Evolutionary conservation across 495 filamentous ascomycete species (phyloP), one percentile per base, ranked within the genome.

Genomic region (Aspergillus baeticus): DNA sequence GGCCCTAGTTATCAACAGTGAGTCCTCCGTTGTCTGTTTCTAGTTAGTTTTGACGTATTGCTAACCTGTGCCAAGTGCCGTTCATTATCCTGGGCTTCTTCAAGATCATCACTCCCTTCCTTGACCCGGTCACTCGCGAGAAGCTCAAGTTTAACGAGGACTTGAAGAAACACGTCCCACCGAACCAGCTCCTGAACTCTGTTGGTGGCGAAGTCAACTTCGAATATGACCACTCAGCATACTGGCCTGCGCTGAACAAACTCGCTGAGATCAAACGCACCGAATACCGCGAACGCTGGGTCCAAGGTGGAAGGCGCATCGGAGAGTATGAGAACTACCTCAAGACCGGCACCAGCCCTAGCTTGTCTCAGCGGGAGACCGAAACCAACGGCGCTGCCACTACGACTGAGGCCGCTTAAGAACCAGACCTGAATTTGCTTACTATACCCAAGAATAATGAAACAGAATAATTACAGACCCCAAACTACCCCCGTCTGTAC

Each of bases 141-240:
- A 98, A 98, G 77, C 82, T 98, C 65, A 91, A 89, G 66, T 98
- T 96, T 79, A 96, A 96, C 72, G 89, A 95, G 63, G 87, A 96
- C 62, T 80, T 94, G 72, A 73, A 77, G 56, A 72, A 87, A 43
- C 86, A 89, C 62, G 87, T 98, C 10, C 92, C 91, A 6, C 65
- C 84, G 6, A 74, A 81, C 60, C 91, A 96, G 52, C 81, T 98
- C 36, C 85, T 91, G 84, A 83, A 81, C 57, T 59, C 64, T 10
- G 73, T 73, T 60, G 81, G 80, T 20, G 81, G 76, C 50, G 77
- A 76, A 48, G 80, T 77, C 51, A 72, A 91, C 34, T 98, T 98
- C 63, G 84, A 87, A 64, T 98, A 98, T 67, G 85, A 95, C 56
- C 95, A 98, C 70, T 65, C 78, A 1, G 70, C 75, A 18, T 98